Evolutionary conservation across 2,329 filamentous ascomycete species (phyloP), one percentile per base, ranked within the genome.

Genomic region (Fusarium sp.): DNA sequence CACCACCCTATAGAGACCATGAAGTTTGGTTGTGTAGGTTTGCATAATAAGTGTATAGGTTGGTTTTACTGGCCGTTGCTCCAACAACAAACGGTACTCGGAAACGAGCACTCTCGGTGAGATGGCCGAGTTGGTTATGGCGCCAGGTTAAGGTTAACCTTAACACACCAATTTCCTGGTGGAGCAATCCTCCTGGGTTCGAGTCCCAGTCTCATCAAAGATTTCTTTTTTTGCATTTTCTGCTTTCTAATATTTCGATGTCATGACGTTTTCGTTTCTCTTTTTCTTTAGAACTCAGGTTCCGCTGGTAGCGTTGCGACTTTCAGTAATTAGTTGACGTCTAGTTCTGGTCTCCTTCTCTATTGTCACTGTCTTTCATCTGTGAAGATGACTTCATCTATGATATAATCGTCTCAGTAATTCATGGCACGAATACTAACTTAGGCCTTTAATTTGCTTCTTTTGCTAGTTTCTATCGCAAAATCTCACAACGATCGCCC

Each of bases 91-190:
- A n/a, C 26, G 52, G 43, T 70, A 35, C 48, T 59, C 23, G 5
- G 28, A 13, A 28, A 16, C 29, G 31, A 59, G 28, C 33, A 44
- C 23, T 33, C 29, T 38, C 35, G 71, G 71, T 74, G 69, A 74
- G 71, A 74, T 74, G 71, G 71, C 71, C 71, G 71, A 74, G 71
- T 74, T 74, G 71, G 71, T 74, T 74, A 73, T 74, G 71, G 71
- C 71, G 71, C 56, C 71, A 73, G 71, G 71, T 73, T 73, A 74
- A 74, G 71, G 71, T 72, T 38, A 66, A 73, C 71, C 71, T 73
- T 73, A 70, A 73, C 71, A 73, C 71, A 72, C 62, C 62, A 63
- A 68, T 44, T 73, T 74, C 71, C 71, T 74, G 71, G 50, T 74
- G 71, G 69, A 74, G 69, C 71, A 74, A 74, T 74, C 70, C 71